Conservation (phyloP, 2,329 filamentous ascomycete species). For the Tolypocladium tropicale region DNA sequence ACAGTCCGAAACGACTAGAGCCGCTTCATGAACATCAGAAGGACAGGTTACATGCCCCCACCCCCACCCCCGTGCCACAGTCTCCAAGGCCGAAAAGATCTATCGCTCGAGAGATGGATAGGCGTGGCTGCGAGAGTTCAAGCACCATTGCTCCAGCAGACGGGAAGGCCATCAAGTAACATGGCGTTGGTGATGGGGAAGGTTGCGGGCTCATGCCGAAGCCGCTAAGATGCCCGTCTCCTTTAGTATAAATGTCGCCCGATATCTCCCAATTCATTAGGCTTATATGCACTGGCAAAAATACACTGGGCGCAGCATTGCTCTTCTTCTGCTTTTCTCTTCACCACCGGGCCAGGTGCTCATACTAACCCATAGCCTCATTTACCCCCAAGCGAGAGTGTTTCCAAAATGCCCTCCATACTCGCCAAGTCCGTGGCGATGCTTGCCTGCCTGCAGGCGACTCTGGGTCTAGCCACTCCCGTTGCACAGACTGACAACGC, state of each 20-base stretch:
- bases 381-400: background rate
- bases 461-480: constrained; percentile 12
- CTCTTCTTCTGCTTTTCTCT: background rate
- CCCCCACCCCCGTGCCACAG: background rate
- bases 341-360: background rate
- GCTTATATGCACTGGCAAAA: too few species aligned
- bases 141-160: background rate
- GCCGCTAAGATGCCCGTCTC: background rate
- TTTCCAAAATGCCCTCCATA: constrained; percentile 14
- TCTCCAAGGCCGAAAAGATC: background rate
- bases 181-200: background rate
- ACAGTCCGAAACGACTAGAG: background rate
- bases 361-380: background rate
- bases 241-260: background rate
- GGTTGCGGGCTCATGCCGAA: background rate
- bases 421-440: constrained; percentile 15
- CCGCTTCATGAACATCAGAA: background rate
- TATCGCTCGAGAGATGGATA: background rate
- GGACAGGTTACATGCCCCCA: constrained; percentile 4
- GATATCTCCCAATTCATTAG: background rate
- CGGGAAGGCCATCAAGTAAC: background rate
- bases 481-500: constrained; percentile 1
- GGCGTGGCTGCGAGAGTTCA: background rate
- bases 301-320: too few species aligned
- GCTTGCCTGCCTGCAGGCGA: constrained; percentile 14